Base-by-base conservation (phyloP, 1,139 yeast species). In the Debaryomycetaceae sp. region DNA sequence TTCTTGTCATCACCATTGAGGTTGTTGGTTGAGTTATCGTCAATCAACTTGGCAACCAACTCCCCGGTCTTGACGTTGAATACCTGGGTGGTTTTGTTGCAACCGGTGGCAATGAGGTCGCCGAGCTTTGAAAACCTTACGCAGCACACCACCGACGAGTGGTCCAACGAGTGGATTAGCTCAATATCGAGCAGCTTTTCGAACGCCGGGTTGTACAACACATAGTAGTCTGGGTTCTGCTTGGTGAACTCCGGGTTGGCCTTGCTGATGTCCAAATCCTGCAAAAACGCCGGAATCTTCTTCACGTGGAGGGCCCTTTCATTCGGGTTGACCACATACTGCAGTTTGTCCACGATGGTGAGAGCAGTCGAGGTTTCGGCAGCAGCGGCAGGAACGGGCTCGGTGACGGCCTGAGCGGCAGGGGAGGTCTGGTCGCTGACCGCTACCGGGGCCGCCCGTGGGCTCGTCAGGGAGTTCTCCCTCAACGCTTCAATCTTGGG, bases 71-170 rank as follows among this genome's bases (percentile, higher is more conserved):
- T 83, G 28, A 89, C 96, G 45, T 83, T 84, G 61, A 82, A 91
- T 39, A 91, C 95, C 58, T 88, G 96, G 7, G 97, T 94, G 27
- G 94, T 78, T 53, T 91, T 86, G 64, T 91, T 91, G 65, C 97
- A 89, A 27, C 98, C 98, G 16, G 98, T 91, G 16, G 98, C 98
- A 47, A 91, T 73, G 53, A 75, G 85, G 59, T 85, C 84, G 41
- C 97, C 97, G 56, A 88, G 95, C 45, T 80, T 80, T 41, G 91
- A 82, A 65, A 91, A 91, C 41, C 95, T 72, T 35, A 91, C 97
- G 61, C 98, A 91, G 64, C 98, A 91, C 34, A 89, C 97, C 27
- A 89, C 97, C 2, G 95, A 83, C 14, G 88, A 75, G 61, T 91
- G 97, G 52, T 85, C 95, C 46, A 89, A 72, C 9, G 95, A 83